A percentile compares a stretch with the other conserved stretches of the same genome.
These are phyloP conservation scores for Plantago lanceolata DNA, from an alignment of 305 asterid genomes.

Conservation along the genomic window DNA sequence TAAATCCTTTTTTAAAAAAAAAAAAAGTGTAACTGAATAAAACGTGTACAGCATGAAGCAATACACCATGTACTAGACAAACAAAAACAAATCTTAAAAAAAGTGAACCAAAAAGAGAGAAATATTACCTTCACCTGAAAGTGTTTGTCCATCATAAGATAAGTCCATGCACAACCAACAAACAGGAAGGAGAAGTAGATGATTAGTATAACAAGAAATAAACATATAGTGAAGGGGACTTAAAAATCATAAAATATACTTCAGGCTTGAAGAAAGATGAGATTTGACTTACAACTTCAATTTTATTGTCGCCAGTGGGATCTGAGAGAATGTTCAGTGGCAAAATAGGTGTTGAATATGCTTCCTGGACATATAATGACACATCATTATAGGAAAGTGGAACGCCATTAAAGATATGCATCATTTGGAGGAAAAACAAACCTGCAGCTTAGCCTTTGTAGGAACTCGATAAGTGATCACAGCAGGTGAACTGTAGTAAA, in stretches of 20 bases:
- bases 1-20: too few relatives aligned
- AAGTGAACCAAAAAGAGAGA: slow-evolving; percentile 13
- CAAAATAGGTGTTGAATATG: slow-evolving; percentile 57
- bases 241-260: background rate
- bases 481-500: slow-evolving; percentile 58
- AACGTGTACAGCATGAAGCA: background rate
- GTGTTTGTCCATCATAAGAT: slow-evolving; percentile 18
- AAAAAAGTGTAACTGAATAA: too few relatives aligned
- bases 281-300: slow-evolving; percentile 38
- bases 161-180: slow-evolving; percentile 22
- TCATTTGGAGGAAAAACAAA: slow-evolving; percentile 25
- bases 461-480: slow-evolving; percentile 51
- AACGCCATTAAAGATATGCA: background rate
- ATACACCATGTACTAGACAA: background rate
- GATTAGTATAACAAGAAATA: slow-evolving; percentile 28
- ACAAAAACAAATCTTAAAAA: background rate
- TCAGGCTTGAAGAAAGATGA: slow-evolving; percentile 15
- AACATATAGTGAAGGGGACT: background rate
- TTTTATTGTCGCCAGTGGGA: slow-evolving; percentile 23
- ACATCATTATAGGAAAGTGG: background rate
- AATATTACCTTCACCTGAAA: slow-evolving; percentile 54
- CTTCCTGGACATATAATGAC: slow-evolving; percentile 42
- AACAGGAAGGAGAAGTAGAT: slow-evolving; percentile 16
- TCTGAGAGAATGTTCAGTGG: slow-evolving; percentile 50
- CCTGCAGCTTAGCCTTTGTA: slow-evolving; percentile 50